These are phyloP conservation scores for Sphagnum fallax DNA, from an alignment of 228 moss, liverwort and hornwort species.

Conservation along the genomic window DNA sequence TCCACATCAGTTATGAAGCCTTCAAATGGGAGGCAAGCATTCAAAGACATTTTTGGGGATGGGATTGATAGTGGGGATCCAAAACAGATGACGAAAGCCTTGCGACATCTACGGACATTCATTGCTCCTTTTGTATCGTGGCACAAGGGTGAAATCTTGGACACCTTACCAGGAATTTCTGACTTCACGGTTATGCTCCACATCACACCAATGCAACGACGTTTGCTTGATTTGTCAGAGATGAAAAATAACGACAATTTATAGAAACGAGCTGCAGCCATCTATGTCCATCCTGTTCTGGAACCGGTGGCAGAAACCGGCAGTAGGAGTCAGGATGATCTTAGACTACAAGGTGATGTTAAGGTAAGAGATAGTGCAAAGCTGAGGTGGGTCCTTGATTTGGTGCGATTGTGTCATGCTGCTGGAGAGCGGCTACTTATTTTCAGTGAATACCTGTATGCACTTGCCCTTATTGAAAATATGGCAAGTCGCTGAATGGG, in stretches of 20 bases:
- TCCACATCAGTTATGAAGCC: constrained; percentile 13
- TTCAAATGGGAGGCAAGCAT: constrained; percentile 41
- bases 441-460: constrained; percentile 63
- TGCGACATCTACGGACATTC: constrained; percentile 51
- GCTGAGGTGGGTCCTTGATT: constrained; percentile 49
- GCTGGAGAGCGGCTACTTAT: constrained; percentile 62
- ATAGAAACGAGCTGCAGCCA: constrained; percentile 45
- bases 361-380: constrained; percentile 55
- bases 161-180: constrained; percentile 59
- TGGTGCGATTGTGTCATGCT: constrained; percentile 37
- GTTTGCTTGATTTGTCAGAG: constrained; percentile 22
- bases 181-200: constrained; percentile 74
- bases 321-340: constrained; percentile 33
- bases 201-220: constrained; percentile 29
- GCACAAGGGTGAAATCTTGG: constrained; percentile 70
- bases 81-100: constrained; percentile 33
- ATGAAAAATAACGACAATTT: constrained; percentile 22
- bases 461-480: constrained; percentile 52
- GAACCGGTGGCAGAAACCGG: constrained; percentile 22
- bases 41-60: constrained; percentile 72
- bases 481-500: constrained; percentile 14
- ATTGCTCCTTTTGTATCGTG: constrained; percentile 73
- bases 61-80: constrained; percentile 44
- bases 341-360: constrained; percentile 21
- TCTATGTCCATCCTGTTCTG: constrained; percentile 49